These are phyloP conservation scores for Zymoseptoria passerinii DNA, from an alignment of 2,329 filamentous ascomycete genomes.

Conservation along the genomic window DNA sequence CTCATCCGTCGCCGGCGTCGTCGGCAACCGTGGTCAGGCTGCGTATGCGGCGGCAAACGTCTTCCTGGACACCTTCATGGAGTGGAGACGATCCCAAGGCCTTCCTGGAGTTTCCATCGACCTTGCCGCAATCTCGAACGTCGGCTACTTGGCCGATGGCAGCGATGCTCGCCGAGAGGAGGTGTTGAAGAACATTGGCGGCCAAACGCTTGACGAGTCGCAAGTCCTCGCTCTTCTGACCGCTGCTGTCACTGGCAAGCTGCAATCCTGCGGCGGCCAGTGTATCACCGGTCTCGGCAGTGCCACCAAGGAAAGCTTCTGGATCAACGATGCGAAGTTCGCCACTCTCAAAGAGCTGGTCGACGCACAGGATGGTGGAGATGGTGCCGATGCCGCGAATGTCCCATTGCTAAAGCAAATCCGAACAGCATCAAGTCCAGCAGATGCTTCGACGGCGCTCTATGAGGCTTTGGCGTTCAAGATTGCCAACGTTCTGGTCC, in stretches of 20 bases:
- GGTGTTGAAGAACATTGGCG: neutral
- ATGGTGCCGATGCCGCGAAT: neutral
- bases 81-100: conserved; percentile 20
- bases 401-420: neutral
- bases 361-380: neutral
- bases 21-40: conserved; percentile 50
- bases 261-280: neutral
- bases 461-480: neutral
- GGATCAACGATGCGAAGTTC: neutral
- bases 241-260: neutral
- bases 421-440: neutral
- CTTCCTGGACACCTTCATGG: conserved; percentile 22
- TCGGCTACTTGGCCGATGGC: conserved; percentile 21
- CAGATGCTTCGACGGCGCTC: neutral
- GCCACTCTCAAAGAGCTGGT: neutral
- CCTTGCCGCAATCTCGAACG: conserved; percentile 25
- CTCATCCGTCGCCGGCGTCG: conserved; percentile 47
- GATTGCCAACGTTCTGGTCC: neutral
- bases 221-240: neutral
- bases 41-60: conserved; percentile 49
- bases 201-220: neutral
- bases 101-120: conserved; percentile 22
- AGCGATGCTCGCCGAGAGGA: neutral
- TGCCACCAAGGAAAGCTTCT: neutral
- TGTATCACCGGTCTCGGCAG: neutral